Percentiles rank a stretch among this genome's conserved stretches.
Conservation (phyloP, 768 basidiomycete genomes). For the Phaffia tasmanica region DNA sequence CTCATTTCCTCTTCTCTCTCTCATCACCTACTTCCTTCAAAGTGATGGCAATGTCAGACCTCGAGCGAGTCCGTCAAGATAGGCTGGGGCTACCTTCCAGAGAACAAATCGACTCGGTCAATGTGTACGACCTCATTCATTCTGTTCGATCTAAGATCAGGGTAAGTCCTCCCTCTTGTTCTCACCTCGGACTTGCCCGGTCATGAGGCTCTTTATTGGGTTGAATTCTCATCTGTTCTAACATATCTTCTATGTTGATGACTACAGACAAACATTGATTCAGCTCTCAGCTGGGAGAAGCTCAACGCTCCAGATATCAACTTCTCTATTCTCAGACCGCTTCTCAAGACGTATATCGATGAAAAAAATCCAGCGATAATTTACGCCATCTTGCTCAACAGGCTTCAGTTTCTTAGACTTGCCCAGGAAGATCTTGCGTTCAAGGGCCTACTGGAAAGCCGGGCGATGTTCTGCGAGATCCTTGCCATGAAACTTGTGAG, state of each 20-base stretch:
- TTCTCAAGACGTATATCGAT: conserved; percentile 62
- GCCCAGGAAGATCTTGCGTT: conserved; percentile 63
- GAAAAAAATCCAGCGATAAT: conserved; percentile 59
- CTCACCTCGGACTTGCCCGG: neutral
- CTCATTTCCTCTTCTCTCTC: no score
- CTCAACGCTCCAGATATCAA: conserved; percentile 50
- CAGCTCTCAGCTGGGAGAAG: conserved; percentile 21
- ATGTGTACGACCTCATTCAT: conserved; percentile 10
- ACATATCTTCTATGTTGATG: neutral
- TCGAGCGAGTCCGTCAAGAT: no score
- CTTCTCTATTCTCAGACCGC: conserved; percentile 63
- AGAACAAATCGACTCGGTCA: neutral
- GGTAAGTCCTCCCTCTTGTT: neutral
- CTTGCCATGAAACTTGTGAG: conserved; percentile 48
- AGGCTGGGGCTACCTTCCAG: neutral
- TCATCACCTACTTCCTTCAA: no score
- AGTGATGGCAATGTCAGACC: no score
- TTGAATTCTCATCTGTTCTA: neutral
- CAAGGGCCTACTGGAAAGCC: conserved; percentile 55
- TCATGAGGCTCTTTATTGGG: neutral
- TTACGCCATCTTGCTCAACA: conserved; percentile 64
- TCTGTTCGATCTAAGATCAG: conserved; percentile 1
- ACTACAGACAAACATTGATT: conserved; percentile 1
- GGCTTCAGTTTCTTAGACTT: conserved; percentile 63
- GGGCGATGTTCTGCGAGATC: conserved; percentile 75